Evolutionary conservation across 352 stramenopile genomes (phyloP), one percentile per base, ranked within the genome.

Genomic region (Pythium biforme): DNA sequence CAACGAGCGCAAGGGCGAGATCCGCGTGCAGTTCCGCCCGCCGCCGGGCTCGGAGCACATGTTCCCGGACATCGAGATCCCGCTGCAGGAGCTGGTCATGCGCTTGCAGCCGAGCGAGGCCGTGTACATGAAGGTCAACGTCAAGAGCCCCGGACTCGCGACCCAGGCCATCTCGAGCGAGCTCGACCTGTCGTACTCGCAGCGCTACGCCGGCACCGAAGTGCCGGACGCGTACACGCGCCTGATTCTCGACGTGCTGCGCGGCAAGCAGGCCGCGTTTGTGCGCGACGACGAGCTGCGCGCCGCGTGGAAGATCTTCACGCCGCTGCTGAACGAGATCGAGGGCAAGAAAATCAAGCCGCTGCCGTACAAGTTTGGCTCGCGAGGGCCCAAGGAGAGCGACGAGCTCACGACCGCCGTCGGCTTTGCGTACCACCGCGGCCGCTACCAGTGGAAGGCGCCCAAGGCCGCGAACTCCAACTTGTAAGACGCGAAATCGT

Each of bases 221-320:
- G 96, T 98, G 63, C 97, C 97, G 2, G 97, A 99, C 73, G 96
- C 97, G 19, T 99, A 99, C 79, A 98, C 97, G 40, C 83, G 97
- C 8, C 76, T 99, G 11, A 96, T 99, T 39, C 81, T 99, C 26
- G 96, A 99, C 69, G 97, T 99, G 50, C 77, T 99, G 46, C 88
- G 94, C 48, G 97, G 96, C 58, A 93, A 98, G 59, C 91, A 96
- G 59, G 89, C 91, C 10, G 90, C 86, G n/a, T 99, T 99, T 76
- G 97, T 99, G 43, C 86, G 97, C 25, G 90, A 96, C 59, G 97
- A 99, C 68, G 97, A 99, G 79, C 79, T 99, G 39, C 80, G 89
- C 39, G 84, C 92, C 7, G 86, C 92, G 47, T 99, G 97, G 97
- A 92, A 98, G 70, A 98, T 99, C 54, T 99, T 99, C 70, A 99